Base-by-base conservation (phyloP, 345 rosid genomes). In the Combretum micranthum region DNA sequence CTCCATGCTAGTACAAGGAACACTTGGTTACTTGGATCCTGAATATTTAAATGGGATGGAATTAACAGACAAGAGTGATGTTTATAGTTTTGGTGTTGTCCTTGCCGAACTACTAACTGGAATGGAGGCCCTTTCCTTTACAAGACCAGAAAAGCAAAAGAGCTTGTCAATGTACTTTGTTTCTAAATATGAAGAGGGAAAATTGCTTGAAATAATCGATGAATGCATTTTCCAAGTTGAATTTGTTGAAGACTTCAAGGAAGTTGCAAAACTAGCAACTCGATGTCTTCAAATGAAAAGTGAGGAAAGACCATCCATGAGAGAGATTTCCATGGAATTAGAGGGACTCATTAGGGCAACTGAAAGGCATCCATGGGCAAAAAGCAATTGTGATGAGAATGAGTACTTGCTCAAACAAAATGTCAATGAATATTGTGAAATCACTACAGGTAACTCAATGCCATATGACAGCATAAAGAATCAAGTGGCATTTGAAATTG, bases 21-120 rank as follows among this genome's bases (percentile, higher is more conserved):
- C 80, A 21, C 9, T 64, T 25, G 80, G 83, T 0, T 78, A 78
- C 25, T 46, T 78, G 43, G 83, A 78, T 64, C 83, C 80, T 15
- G 75, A 77, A 20, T 77, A 74, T 60, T 72, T 64, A 10, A 61
- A 13, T 0, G 63, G 70, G 0, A 57, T 47, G 42, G 61, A 53
- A 42, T 67, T 57, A 2, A 75, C 74, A 0, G 62, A 64, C 23
- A 75, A 78, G 52, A 78, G 80, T 0, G 76, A 78, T 69, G 83
- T 78, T 4, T 75, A 72, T 1, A 75, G 80, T 44, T 78, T 75
- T 15, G 78, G 78, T 0, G 80, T 78, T 22, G 79, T 70, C 11
- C 39, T 75, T 42, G 65, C 64, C 12, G 80, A 78, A 71, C 69
- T 78, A 12, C 37, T 75, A 43, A 78, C 75, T 0, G 80, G 75